These are phyloP conservation scores for Boletus subparvulus DNA, from an alignment of 768 basidiomycete genomes.

Conservation along the genomic window DNA sequence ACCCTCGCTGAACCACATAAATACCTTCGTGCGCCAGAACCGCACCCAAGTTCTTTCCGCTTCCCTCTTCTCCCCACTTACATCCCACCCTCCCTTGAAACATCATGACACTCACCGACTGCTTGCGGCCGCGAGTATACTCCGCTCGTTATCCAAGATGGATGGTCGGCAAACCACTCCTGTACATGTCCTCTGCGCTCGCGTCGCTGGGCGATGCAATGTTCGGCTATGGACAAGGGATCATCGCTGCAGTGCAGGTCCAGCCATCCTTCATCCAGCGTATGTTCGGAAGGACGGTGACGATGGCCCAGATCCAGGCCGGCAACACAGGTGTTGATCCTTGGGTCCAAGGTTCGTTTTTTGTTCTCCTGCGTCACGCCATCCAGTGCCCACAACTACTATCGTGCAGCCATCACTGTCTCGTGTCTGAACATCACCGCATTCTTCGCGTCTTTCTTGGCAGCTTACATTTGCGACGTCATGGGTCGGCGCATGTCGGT, in stretches of 20 bases:
- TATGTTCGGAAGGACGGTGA: conserved; percentile 48
- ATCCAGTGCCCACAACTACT: neutral
- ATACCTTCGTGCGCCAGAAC: conserved; percentile 11
- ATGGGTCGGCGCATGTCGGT: conserved; percentile 52
- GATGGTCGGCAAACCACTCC: conserved; percentile 49
- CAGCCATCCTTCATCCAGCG: conserved; percentile 51
- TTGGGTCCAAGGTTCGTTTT: conserved; percentile 44
- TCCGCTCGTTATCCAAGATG: conserved; percentile 50
- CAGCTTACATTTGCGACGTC: conserved; percentile 51
- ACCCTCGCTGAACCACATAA: conserved; percentile 17
- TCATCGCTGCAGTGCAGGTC: conserved; percentile 50
- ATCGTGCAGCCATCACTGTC: conserved; percentile 44
- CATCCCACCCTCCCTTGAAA: conserved; percentile 12
- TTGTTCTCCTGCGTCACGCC: neutral
- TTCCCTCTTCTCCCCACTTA: neutral
- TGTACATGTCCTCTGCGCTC: conserved; percentile 51
- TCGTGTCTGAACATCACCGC: conserved; percentile 52
- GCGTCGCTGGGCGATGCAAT: conserved; percentile 58
- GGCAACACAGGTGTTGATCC: conserved; percentile 45
- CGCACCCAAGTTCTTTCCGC: neutral
- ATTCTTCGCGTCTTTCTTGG: conserved; percentile 42
- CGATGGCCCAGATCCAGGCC: conserved; percentile 43
- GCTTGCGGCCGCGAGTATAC: conserved; percentile 40
- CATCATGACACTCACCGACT: conserved; percentile 25
- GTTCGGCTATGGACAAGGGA: conserved; percentile 56